Conservation (phyloP, 1,284 basidiomycete genomes). For the Cerioporus squamosus region DNA sequence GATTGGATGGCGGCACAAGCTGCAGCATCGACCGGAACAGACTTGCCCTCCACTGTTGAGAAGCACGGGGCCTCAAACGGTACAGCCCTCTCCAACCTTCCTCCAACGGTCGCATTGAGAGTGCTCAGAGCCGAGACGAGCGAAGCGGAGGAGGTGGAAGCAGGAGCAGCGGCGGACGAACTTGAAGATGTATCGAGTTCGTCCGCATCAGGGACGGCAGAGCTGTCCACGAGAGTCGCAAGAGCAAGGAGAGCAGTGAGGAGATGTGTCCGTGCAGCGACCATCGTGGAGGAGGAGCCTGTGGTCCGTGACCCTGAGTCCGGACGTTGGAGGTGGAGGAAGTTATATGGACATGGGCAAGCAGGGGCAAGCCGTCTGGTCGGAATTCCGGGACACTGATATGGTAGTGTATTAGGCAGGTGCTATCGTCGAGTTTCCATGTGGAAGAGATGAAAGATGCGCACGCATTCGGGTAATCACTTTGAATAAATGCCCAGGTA, state of each 20-base stretch:
- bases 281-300: background rate
- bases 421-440: constrained; percentile 5
- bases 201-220: constrained; percentile 42
- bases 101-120: constrained; percentile 37
- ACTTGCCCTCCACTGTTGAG: constrained; percentile 30
- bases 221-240: no score
- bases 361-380: background rate
- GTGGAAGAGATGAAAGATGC: constrained; percentile 9
- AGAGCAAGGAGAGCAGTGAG: constrained; percentile 59
- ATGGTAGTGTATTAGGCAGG: background rate
- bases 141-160: constrained; percentile 44
- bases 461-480: background rate
- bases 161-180: constrained; percentile 52
- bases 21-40: constrained; percentile 17
- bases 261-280: constrained; percentile 42
- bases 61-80: constrained; percentile 40
- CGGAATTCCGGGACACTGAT: background rate
- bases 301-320: background rate
- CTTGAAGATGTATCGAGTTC: constrained; percentile 45
- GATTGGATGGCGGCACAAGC: constrained; percentile 35
- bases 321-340: background rate
- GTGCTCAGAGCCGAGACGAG: constrained; percentile 42
- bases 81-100: constrained; percentile 31
- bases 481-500: constrained; percentile 3
- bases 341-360: constrained; percentile 1